Percentiles rank a stretch among this genome's conserved stretches.
These are phyloP conservation scores for Pseudomassariella vexata DNA, from an alignment of 2,329 filamentous ascomycete genomes.

Conservation along the genomic window DNA sequence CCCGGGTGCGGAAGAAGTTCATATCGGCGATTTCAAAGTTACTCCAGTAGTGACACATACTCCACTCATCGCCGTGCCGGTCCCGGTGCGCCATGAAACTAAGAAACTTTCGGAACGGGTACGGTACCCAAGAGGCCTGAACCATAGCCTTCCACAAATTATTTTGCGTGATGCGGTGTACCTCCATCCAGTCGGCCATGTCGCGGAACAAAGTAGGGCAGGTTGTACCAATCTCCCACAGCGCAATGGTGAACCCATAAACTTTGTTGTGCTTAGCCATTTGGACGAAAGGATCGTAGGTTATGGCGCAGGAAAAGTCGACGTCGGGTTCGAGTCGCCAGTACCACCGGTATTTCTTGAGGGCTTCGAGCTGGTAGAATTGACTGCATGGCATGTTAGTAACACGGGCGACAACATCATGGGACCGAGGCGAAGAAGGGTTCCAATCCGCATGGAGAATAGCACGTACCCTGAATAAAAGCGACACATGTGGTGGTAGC, in stretches of 20 bases:
- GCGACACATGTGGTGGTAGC: conserved; percentile 37
- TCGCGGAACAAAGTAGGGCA: conserved; percentile 36
- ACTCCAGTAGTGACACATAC: conserved; percentile 40
- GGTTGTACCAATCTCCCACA: conserved; percentile 35
- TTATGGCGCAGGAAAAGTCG: conserved; percentile 37
- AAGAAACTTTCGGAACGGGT: conserved; percentile 31
- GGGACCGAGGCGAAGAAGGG: no score
- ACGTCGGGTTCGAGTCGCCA: conserved; percentile 40
- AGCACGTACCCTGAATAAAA: conserved; percentile 36
- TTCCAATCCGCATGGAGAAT: background rate
- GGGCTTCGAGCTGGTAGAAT: conserved; percentile 35
- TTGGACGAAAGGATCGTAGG: conserved; percentile 41
- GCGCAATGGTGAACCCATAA: conserved; percentile 38
- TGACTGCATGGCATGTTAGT: conserved; percentile 21
- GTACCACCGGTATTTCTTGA: conserved; percentile 39
- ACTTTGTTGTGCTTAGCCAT: conserved; percentile 37
- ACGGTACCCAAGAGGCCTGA: conserved; percentile 34
- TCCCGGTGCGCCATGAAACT: conserved; percentile 31
- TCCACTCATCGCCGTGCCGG: conserved; percentile 34
- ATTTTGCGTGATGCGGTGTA: conserved; percentile 25
- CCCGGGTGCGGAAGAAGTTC: conserved; percentile 34
- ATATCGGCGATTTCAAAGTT: conserved; percentile 42
- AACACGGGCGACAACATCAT: no score
- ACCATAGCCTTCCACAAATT: conserved; percentile 35
- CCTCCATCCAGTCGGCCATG: conserved; percentile 34